Evolutionary conservation across 257 asterid species (phyloP).

Genomic region (Handroanthus guayacan): DNA sequence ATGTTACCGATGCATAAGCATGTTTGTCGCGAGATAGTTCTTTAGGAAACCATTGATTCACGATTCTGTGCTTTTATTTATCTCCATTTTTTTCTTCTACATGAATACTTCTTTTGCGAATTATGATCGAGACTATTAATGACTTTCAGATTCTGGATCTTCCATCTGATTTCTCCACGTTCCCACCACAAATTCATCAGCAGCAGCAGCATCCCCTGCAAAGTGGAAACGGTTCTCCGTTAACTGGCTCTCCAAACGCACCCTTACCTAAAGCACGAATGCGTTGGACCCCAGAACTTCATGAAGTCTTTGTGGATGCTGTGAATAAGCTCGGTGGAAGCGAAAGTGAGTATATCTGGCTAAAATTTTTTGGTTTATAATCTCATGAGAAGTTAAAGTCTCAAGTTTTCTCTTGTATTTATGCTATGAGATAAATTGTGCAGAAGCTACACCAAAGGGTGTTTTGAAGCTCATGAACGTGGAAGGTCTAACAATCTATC

Average conservation of each 20-base stretch:
- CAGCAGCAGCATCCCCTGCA: conserved; percentile 29
- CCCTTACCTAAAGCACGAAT: conserved; percentile 67
- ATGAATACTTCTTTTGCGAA: not conserved
- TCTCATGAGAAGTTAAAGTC: not conserved
- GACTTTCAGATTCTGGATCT: conserved; percentile 51
- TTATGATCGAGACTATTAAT: conserved; percentile 25
- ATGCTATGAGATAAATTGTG: not conserved
- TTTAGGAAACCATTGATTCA: not conserved
- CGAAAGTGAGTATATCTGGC: conserved; percentile 62
- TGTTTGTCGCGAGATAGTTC: not conserved
- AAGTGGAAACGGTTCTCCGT: conserved; percentile 41
- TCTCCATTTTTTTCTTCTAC: not conserved
- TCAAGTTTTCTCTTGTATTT: conserved; percentile 1
- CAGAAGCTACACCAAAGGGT: conserved; percentile 90
- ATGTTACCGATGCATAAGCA: not conserved
- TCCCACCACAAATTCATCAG: conserved; percentile 49
- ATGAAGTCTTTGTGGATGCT: conserved; percentile 83
- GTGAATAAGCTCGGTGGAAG: conserved; percentile 91
- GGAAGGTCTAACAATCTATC: conserved; percentile 77
- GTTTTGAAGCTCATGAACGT: conserved; percentile 84
- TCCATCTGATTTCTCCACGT: conserved; percentile 44
- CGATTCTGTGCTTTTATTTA: not conserved
- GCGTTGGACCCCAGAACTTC: conserved; percentile 99
- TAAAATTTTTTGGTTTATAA: conserved; percentile 17
- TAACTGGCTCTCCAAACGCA: conserved; percentile 51